Percentiles rank a stretch among this genome's conserved stretches.
Evolutionary conservation across 2,329 filamentous ascomycete genomes (phyloP).

Genomic region (Orbilia quercus): DNA sequence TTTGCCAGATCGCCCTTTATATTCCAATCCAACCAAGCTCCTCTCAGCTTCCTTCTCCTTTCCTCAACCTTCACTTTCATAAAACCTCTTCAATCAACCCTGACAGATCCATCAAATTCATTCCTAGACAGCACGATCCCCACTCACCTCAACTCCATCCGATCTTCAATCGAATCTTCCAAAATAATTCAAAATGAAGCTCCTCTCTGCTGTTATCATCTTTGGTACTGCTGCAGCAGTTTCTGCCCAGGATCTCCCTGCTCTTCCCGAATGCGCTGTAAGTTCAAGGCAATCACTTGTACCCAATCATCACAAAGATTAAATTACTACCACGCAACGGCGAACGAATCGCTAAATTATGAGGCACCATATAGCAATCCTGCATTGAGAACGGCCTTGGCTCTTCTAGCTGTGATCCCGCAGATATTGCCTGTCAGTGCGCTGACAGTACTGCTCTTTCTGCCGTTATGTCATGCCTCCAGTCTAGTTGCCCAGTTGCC

Average conservation of each 20-base stretch:
- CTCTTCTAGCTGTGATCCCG: constrained; percentile 35
- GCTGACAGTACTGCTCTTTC: constrained; percentile 29
- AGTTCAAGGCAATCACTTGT: constrained; percentile 1
- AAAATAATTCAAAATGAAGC: constrained; percentile 30
- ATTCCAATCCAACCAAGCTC: neutral
- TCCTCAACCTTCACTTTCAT: too few species aligned
- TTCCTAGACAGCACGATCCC: too few species aligned
- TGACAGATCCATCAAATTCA: neutral
- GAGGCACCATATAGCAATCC: constrained; percentile 5
- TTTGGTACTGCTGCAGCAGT: constrained; percentile 10
- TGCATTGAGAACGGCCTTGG: constrained; percentile 41
- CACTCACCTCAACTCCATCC: neutral
- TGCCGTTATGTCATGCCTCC: constrained; percentile 34
- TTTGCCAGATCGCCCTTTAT: too few species aligned
- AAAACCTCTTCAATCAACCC: neutral
- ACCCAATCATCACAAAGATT: neutral
- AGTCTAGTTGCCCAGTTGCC: constrained; percentile 17
- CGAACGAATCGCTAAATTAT: neutral
- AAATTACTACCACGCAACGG: too few species aligned
- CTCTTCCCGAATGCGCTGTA: constrained; percentile 49
- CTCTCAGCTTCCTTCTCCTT: neutral
- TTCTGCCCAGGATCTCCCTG: constrained; percentile 18
- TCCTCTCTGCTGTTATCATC: constrained; percentile 3
- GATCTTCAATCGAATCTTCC: neutral
- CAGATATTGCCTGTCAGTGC: constrained; percentile 44